Percentiles rank a stretch among this genome's conserved stretches.
phyloP scores from a whole-genome alignment of 768 basidiomycete species.

The Trametes villosa region DNA sequence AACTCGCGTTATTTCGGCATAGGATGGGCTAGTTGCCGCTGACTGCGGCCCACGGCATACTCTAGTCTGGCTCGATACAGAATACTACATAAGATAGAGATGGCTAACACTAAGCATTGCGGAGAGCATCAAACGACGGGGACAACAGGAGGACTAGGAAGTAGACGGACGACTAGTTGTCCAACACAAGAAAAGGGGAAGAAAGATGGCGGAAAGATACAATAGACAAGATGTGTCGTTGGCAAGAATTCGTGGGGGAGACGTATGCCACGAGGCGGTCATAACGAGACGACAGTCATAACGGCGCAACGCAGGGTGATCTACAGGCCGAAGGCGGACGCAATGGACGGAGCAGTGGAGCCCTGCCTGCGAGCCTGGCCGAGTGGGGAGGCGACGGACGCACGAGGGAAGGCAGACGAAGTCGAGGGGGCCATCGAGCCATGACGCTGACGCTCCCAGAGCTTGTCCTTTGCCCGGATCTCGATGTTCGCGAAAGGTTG shows the following conservation, averaged over 20 bases:
- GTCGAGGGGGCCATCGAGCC: conserved; percentile 50
- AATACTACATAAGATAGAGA: conserved; percentile 12
- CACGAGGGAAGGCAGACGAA: conserved; percentile 42
- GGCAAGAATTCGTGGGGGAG: background rate
- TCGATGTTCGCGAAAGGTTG: conserved; percentile 86
- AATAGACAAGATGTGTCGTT: background rate
- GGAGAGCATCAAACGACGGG: conserved; percentile 5
- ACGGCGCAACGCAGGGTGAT: background rate
- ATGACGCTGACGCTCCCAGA: conserved; percentile 76
- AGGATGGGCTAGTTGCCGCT: background rate
- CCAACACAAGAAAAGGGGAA: background rate
- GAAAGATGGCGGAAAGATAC: background rate
- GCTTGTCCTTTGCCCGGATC: conserved; percentile 75
- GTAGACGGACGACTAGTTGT: background rate
- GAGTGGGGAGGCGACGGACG: conserved; percentile 13
- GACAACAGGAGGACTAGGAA: background rate
- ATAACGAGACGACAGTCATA: background rate
- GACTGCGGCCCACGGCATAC: too few relatives aligned
- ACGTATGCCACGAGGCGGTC: background rate
- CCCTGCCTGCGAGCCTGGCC: conserved; percentile 21
- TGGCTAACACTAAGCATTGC: conserved; percentile 3
- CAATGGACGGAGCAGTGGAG: conserved; percentile 31
- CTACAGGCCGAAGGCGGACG: conserved; percentile 32
- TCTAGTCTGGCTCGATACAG: background rate
- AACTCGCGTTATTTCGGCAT: background rate